These are phyloP conservation scores for Aphanomyces astaci DNA, from an alignment of 352 stramenopile species.

Conservation along the genomic window DNA sequence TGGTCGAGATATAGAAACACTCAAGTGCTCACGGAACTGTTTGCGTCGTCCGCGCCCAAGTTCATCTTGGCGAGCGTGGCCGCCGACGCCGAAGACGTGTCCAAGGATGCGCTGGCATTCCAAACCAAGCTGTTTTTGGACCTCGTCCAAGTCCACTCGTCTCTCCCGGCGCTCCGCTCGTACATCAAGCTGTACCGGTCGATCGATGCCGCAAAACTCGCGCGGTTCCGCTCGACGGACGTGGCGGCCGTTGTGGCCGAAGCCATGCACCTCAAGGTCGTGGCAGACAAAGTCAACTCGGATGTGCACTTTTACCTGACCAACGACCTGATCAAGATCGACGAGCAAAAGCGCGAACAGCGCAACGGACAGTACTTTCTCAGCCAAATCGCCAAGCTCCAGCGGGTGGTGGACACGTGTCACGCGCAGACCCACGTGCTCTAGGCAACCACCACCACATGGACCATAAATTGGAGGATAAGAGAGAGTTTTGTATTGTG, in stretches of 20 bases:
- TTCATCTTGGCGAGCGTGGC: slow-evolving; percentile 88
- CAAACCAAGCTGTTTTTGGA: slow-evolving; percentile 84
- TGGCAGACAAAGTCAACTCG: slow-evolving; percentile 28
- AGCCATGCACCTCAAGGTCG: slow-evolving; percentile 72
- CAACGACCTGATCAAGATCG: slow-evolving; percentile 71
- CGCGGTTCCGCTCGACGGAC: slow-evolving; percentile 81
- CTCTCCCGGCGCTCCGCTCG: slow-evolving; percentile 86
- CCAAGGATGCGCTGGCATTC: slow-evolving; percentile 42
- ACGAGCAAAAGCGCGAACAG: slow-evolving; percentile 78
- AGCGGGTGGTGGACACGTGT: slow-evolving; percentile 80
- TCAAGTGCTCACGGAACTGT: slow-evolving; percentile 81
- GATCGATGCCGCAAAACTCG: slow-evolving; percentile 92
- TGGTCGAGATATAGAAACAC: slow-evolving; percentile 33
- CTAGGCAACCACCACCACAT: too few species aligned
- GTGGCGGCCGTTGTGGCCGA: slow-evolving; percentile 57
- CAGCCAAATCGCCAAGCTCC: slow-evolving; percentile 83
- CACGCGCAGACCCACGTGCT: slow-evolving; percentile 29
- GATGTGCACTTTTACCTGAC: slow-evolving; percentile 80
- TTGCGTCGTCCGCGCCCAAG: slow-evolving; percentile 91
- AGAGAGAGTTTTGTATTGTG: too few species aligned
- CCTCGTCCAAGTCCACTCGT: slow-evolving; percentile 82
- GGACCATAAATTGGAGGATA: too few species aligned
- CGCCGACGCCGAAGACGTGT: slow-evolving; percentile 44
- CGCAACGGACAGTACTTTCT: slow-evolving; percentile 85
- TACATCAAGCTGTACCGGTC: slow-evolving; percentile 97